These are phyloP conservation scores for Alternaria incomplexa DNA, from an alignment of 2,329 filamentous ascomycete genomes.

Conservation along the genomic window DNA sequence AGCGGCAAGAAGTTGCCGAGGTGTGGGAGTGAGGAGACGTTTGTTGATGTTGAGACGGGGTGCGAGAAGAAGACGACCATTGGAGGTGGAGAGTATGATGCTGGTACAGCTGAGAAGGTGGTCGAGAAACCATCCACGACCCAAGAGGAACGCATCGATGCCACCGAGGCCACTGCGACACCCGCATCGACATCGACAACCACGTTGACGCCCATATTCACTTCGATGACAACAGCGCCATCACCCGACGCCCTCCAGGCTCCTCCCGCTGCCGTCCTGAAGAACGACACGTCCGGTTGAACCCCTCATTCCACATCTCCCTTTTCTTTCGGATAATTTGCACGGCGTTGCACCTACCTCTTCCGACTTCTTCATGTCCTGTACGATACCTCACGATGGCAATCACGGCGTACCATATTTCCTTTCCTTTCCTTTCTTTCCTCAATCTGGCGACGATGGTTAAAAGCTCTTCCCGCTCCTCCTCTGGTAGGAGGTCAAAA, in stretches of 20 bases:
- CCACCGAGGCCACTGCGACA: not conserved
- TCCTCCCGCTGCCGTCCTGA: slow-evolving; percentile 1
- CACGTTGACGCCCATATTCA: not conserved
- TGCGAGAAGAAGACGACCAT: not conserved
- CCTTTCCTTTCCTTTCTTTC: not conserved
- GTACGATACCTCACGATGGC: not conserved
- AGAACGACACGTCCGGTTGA: not conserved
- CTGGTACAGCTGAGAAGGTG: not conserved
- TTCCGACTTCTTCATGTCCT: not conserved
- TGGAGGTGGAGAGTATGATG: not conserved
- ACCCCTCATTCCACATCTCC: not conserved
- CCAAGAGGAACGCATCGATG: not conserved
- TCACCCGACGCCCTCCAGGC: not conserved
- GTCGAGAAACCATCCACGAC: not conserved
- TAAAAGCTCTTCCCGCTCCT: not conserved
- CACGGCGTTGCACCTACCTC: not conserved
- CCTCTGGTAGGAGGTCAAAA: not conserved
- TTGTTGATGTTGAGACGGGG: slow-evolving; percentile 36
- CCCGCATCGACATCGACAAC: not conserved
- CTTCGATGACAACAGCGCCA: not conserved
- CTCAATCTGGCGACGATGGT: not conserved
- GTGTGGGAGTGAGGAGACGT: slow-evolving; percentile 30
- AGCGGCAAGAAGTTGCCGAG: slow-evolving; percentile 30
- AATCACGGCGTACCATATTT: not conserved
- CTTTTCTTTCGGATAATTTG: not conserved